Evolutionary conservation across 768 basidiomycete species (phyloP), one percentile per base, ranked within the genome.

Genomic region (Holtermannia corniformis): DNA sequence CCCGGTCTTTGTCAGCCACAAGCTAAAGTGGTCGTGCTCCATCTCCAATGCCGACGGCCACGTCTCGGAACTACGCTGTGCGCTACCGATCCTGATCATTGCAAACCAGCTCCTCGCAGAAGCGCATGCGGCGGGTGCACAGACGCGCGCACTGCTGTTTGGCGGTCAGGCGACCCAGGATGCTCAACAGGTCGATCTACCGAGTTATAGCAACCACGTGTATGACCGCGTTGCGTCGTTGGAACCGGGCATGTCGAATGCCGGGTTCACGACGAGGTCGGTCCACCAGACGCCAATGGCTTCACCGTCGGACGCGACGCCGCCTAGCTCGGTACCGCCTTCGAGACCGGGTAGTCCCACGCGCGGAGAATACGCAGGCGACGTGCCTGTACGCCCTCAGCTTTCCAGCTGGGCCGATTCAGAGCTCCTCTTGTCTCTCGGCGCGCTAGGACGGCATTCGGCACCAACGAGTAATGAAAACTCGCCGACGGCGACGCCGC

Each of bases 41-140:
- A 84, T 92, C 64, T 78, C 77, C 57, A 97, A 96, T 67, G 77
- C 78, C 5, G 93, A 96, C 66, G 91, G 91, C 0, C 93, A 96
- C 67, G 84, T 82, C 2, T 92, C 89, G 7, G 90, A 96, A 71
- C 77, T 97, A n/a, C 82, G 91, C 14, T 96, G 93, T 71, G 90
- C 90, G 1, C 78, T 96, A 4, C 93, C 93, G 0, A 73, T 97
- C 27, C 81, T 87, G 64, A 78, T 97, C 45, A 82, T 96, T 21
- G 84, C 91, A 59, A 68, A 79, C 54, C 76, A 80, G 12, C 74
- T 93, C 1, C 76, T 86, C 14, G 77, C 82, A 13, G 91, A 95
- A 67, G 85, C 88, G 1, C 78, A 83, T 28, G 76, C 78, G 1
- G 78, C 82, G 22, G 85, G 88, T 3, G 76, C 82, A n/a, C 76